These are phyloP conservation scores for Atalantia buxifolia DNA, from an alignment of 345 rosid species.

Conservation along the genomic window DNA sequence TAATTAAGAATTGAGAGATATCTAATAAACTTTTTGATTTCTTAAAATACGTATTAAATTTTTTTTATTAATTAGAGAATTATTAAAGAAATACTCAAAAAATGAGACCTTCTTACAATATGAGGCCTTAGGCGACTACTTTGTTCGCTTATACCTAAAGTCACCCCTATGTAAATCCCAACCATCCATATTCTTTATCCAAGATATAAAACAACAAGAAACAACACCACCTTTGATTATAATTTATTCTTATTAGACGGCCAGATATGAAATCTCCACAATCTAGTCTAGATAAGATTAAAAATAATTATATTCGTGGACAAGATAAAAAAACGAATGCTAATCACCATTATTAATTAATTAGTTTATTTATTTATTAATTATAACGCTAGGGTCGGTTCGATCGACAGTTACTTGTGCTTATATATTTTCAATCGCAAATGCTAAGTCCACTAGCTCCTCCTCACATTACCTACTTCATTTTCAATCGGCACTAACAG, in stretches of 20 bases:
- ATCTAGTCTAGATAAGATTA: conserved; percentile 12
- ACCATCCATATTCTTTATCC: conserved; percentile 11
- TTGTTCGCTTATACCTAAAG: too few species aligned
- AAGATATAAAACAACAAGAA: background rate
- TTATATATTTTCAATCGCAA: conserved; percentile 1
- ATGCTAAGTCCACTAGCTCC: conserved; percentile 7
- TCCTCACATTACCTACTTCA: conserved; percentile 12
- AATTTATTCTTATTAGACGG: background rate
- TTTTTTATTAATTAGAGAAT: too few species aligned
- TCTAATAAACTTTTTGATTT: too few species aligned
- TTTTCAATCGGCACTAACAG: conserved; percentile 23
- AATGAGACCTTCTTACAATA: too few species aligned
- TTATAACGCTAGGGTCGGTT: conserved; percentile 2
- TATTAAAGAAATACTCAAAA: too few species aligned
- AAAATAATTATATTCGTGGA: background rate
- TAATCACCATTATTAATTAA: conserved; percentile 2
- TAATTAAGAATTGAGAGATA: too few species aligned
- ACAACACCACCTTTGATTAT: background rate
- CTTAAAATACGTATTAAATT: too few species aligned
- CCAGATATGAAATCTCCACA: conserved; percentile 11
- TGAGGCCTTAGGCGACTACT: too few species aligned
- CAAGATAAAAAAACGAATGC: conserved; percentile 4
- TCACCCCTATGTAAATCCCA: background rate
- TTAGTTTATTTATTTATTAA: background rate
- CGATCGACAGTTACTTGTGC: background rate